phyloP scores from a whole-genome alignment of 2,329 filamentous ascomycete species.

The Calonectria crousiana region DNA sequence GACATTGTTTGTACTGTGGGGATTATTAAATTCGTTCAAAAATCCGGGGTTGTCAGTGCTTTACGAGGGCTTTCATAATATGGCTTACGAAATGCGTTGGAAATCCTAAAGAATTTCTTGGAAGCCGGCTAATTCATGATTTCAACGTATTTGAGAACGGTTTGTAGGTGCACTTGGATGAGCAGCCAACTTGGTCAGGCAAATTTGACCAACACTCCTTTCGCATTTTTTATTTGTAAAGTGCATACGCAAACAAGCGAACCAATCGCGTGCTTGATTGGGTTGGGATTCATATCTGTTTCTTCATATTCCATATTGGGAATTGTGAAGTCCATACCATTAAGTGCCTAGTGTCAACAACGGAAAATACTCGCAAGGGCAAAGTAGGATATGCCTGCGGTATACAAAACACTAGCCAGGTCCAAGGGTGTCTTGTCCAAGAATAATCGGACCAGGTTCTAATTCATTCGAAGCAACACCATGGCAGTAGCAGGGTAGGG shows the following conservation, averaged over 20 bases:
- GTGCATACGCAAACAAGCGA: background rate
- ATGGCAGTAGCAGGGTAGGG: no score
- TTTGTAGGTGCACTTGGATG: background rate
- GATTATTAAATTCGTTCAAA: background rate
- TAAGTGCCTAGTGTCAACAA: background rate
- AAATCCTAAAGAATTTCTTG: background rate
- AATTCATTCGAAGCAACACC: background rate
- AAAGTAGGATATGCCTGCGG: background rate
- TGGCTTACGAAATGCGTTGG: background rate
- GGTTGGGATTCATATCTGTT: background rate
- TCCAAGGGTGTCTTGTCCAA: background rate
- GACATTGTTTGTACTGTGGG: background rate
- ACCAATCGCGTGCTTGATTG: background rate
- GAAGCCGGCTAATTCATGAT: background rate
- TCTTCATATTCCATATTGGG: background rate
- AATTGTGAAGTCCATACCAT: background rate
- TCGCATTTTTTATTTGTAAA: background rate
- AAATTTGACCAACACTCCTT: background rate
- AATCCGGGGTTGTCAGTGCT: background rate
- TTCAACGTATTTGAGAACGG: background rate
- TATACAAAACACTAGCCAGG: background rate
- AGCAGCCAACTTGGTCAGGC: background rate
- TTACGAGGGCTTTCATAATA: background rate
- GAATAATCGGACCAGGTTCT: background rate
- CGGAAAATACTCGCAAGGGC: background rate